Base-by-base conservation (phyloP, 2,329 filamentous ascomycete species). In the Cucurbitaria berberidis region DNA sequence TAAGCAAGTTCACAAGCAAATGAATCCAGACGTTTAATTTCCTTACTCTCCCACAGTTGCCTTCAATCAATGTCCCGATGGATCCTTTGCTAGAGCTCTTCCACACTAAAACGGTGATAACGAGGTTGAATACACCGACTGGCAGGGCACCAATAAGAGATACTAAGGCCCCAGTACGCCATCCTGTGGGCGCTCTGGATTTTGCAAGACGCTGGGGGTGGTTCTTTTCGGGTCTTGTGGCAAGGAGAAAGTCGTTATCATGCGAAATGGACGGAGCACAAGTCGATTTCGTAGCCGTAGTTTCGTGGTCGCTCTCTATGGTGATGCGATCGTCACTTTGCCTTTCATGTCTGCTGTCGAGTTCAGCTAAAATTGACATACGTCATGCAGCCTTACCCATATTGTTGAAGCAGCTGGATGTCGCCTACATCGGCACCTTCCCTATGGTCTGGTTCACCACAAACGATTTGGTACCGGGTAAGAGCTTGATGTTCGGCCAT, bases 1-100 rank as follows among this genome's bases (percentile, higher is more conserved):
- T 77, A 18, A 82, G 63, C 0, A 73, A 54, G 64, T 84, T 84
- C 57, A 84, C 77, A 1, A 75, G 43, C 13, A 83, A 59, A 64
- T 84, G 81, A 0, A 79, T 30, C 35, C 35, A 38, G 35, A 38
- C 35, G 9, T 38, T 38, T 7, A 38, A 13, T 22, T 38, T 24
- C 26, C 54, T 46, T 9, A 43, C 29, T n/a, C 11, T 54, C 3
- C 6, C 39, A 21, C 57, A 60, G 19, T 27, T 50, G 6, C 54
- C 51, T 24, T 45, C 22, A 27, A 13, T 46, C 2, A 60, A 36
- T 3, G 35, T 41, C 1, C 48, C 48, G 6, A 52, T n/a, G 2
- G 26, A 7, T 18, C 34, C 30, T 19, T 47, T 18, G 40, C 19
- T 18, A 38, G 34, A 26, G 24, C 36, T 45, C 10, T 42, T 45